These are phyloP conservation scores for Alternaria viburni DNA, from an alignment of 2,329 filamentous ascomycete species.

Conservation along the genomic window DNA sequence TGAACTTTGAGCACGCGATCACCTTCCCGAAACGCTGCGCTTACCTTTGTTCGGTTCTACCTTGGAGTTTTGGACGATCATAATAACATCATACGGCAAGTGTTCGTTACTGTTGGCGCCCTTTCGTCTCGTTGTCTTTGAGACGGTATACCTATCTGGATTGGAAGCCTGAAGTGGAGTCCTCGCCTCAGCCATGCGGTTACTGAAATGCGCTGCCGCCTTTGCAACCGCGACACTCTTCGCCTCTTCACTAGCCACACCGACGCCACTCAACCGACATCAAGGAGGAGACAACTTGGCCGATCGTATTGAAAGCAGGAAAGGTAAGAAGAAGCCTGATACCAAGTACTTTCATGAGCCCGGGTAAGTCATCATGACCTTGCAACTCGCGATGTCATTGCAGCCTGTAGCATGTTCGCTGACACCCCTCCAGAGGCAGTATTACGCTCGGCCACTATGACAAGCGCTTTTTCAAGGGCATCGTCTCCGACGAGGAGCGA, in stretches of 20 bases:
- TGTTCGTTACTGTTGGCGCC: background rate
- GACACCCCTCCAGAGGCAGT: constrained; percentile 42
- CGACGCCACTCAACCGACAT: constrained; percentile 9
- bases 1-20: constrained; percentile 10
- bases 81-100: background rate
- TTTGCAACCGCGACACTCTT: constrained; percentile 30
- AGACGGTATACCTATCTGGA: background rate
- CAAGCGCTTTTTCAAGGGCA: constrained; percentile 68
- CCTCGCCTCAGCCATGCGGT: constrained; percentile 29
- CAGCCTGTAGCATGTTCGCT: constrained; percentile 3
- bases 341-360: constrained; percentile 50
- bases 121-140: background rate
- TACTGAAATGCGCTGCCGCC: constrained; percentile 29
- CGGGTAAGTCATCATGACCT: constrained; percentile 35
- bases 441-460: constrained; percentile 76
- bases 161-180: background rate
- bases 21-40: constrained; percentile 3
- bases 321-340: constrained; percentile 6
- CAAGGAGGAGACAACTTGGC: background rate
- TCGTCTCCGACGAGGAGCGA: constrained; percentile 70
- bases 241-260: constrained; percentile 25
- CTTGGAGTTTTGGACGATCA: background rate
- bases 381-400: background rate
- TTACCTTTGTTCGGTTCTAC: background rate
- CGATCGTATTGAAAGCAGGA: background rate